These are phyloP conservation scores for Udeniomyces megalosporus DNA, from an alignment of 768 basidiomycete species.

Conservation along the genomic window DNA sequence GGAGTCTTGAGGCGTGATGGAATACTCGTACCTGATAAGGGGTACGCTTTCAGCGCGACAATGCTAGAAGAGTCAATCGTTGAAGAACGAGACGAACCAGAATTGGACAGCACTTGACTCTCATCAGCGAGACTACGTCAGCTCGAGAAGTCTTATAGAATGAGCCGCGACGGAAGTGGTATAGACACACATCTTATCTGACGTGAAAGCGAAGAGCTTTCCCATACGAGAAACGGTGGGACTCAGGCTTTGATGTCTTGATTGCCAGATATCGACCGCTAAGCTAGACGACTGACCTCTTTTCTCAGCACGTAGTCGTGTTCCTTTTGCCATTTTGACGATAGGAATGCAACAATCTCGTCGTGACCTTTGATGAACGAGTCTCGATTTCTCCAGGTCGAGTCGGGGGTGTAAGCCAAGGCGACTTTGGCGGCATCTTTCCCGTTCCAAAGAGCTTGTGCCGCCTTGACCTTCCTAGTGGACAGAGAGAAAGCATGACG, in stretches of 20 bases:
- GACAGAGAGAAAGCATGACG: not conserved
- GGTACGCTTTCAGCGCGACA: not conserved
- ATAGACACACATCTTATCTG: slow-evolving; percentile 35
- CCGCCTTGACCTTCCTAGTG: slow-evolving; percentile 39
- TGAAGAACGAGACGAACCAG: slow-evolving; percentile 10
- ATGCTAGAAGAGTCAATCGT: not conserved
- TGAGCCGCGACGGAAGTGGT: too few species aligned
- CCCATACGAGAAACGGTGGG: too few species aligned
- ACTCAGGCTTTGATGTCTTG: too few species aligned
- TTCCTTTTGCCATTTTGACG: slow-evolving; percentile 41
- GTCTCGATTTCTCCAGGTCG: slow-evolving; percentile 44
- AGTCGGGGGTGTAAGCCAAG: slow-evolving; percentile 39
- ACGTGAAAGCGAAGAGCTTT: slow-evolving; percentile 37
- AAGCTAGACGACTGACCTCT: slow-evolving; percentile 21
- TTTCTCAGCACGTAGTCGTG: slow-evolving; percentile 38
- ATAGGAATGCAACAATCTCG: slow-evolving; percentile 37
- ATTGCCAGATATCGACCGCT: not conserved
- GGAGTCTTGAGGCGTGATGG: slow-evolving; percentile 22
- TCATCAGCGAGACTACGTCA: too few species aligned
- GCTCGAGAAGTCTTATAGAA: too few species aligned
- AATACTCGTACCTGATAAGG: slow-evolving; percentile 36
- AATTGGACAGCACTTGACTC: slow-evolving; percentile 34
- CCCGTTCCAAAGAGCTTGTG: slow-evolving; percentile 39
- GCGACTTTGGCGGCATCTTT: slow-evolving; percentile 27
- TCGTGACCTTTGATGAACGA: slow-evolving; percentile 36